Evolutionary conservation across 2,329 filamentous ascomycete genomes (phyloP).

Genomic region (Calonectria montana): DNA sequence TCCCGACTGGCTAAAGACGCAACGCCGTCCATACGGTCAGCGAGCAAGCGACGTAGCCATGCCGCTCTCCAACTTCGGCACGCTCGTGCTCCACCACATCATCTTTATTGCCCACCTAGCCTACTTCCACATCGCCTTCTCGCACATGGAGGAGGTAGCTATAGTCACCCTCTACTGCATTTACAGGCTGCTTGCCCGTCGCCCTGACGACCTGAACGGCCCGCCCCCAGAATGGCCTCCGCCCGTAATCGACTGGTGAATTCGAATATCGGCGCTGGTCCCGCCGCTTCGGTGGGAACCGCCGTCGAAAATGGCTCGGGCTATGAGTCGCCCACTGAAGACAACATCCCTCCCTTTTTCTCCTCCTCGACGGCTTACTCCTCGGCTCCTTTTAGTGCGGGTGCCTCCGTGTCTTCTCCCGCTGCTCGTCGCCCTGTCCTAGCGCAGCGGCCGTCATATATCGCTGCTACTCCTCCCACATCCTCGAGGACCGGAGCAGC

Average conservation of each 20-base stretch:
- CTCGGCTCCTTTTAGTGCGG: neutral
- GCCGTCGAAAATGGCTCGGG: slow-evolving; percentile 30
- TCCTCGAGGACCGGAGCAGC: slow-evolving; percentile 13
- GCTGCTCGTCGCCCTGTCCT: slow-evolving; percentile 25
- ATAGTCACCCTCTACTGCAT: slow-evolving; percentile 61
- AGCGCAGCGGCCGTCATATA: slow-evolving; percentile 33
- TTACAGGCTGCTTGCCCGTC: slow-evolving; percentile 58
- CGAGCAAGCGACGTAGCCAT: slow-evolving; percentile 45
- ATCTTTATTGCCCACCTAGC: slow-evolving; percentile 66
- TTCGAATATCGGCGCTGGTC: slow-evolving; percentile 21
- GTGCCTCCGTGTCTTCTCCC: neutral
- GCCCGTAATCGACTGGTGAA: slow-evolving; percentile 44
- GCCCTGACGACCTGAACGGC: slow-evolving; percentile 59
- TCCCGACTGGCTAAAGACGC: neutral
- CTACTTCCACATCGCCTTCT: slow-evolving; percentile 63
- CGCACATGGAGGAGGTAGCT: slow-evolving; percentile 59
- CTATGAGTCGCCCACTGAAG: slow-evolving; percentile 54
- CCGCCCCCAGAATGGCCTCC: slow-evolving; percentile 51
- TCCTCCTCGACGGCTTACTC: slow-evolving; percentile 25
- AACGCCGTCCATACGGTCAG: neutral
- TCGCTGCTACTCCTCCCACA: slow-evolving; percentile 23
- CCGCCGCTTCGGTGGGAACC: slow-evolving; percentile 8
- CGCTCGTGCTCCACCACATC: slow-evolving; percentile 62
- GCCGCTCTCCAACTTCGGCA: slow-evolving; percentile 64
- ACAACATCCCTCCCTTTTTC: slow-evolving; percentile 45